Evolutionary conservation across 2,329 filamentous ascomycete species (phyloP), one percentile per base, ranked within the genome.

Genomic region (Cordyceps militaris): DNA sequence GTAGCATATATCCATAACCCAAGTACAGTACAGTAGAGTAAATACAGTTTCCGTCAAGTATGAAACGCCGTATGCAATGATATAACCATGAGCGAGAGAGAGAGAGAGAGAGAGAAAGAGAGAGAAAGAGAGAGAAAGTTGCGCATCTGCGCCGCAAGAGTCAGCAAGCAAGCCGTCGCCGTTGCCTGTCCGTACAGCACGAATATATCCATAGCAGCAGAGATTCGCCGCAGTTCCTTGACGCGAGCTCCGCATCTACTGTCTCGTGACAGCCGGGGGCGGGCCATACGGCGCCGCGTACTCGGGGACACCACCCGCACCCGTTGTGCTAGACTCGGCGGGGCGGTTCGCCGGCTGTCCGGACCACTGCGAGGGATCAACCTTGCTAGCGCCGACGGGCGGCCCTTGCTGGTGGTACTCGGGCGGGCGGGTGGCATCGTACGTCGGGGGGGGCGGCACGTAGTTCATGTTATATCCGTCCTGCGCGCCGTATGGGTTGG

Each of bases 371-470:
- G 70, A 71, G 16, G 79, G 79, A 59, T 83, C 79, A 54, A 79
- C 67, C 72, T 86, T 85, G 55, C 75, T 74, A 21, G 70, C 74
- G 57, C 76, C 79, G 2, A 71, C 71, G 8, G 79, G 77, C 48
- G 78, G 71, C 4, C 61, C 66, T 42, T 79, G 75, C 66, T 55
- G 46, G 4, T 13, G 34, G 28, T 86, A 85, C 65, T 78, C 70
- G 8, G 82, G 82, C 57, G 82, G 81, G 28, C 80, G 72, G 63
- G 73, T 78, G 6, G 80, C 79, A 61, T 85, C 82, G 66, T 85
- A 85, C 55, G 83, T 76, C 19, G 80, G 80, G 13, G 79, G 79
- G 52, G 80, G 80, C 51, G 78, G 73, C 74, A 80, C 77, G 54
- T 75, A 63, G 61, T 81, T 71, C 79, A 84, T 82, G 61, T 73